A percentile compares a stretch with the other conserved stretches of the same genome.
Conservation (phyloP, 148 eudicot genomes). For the Rhododendron simsii region DNA sequence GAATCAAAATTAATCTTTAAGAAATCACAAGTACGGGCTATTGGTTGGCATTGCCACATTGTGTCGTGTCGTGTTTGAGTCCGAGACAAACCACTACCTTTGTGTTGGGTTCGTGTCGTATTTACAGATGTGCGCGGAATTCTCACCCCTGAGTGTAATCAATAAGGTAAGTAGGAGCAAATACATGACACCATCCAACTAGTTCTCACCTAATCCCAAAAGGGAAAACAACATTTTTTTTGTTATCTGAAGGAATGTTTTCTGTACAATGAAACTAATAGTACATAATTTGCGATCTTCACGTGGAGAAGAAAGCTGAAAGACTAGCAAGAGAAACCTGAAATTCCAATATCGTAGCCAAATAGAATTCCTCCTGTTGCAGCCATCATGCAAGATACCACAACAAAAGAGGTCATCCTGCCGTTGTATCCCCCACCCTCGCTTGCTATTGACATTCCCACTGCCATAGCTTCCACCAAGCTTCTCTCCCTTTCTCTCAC, state of each 20-base stretch:
- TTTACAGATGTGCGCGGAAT: too few relatives aligned
- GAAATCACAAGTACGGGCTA: too few relatives aligned
- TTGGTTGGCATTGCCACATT: too few relatives aligned
- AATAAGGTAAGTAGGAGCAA: background rate
- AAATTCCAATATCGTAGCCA: constrained; percentile 45
- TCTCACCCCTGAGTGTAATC: too few relatives aligned
- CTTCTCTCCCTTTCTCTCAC: background rate
- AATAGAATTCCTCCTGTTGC: constrained; percentile 42
- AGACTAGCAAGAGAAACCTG: constrained; percentile 21
- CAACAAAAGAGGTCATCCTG: constrained; percentile 15
- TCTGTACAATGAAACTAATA: background rate
- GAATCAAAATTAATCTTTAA: too few relatives aligned
- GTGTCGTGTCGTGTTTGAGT: too few relatives aligned
- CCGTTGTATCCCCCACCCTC: constrained; percentile 16
- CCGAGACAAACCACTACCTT: too few relatives aligned
- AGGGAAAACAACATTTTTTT: background rate
- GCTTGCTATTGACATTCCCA: constrained; percentile 1
- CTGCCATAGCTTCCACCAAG: constrained; percentile 11
- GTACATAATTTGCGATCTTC: background rate
- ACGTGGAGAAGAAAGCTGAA: background rate
- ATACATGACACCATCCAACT: background rate
- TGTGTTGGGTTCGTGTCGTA: too few relatives aligned
- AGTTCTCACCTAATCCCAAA: background rate
- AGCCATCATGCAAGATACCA: constrained; percentile 32
- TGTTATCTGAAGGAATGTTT: background rate